A percentile compares a stretch with the other conserved stretches of the same genome.
Evolutionary conservation across 2,329 filamentous ascomycete species (phyloP).

Genomic region (Salinomyces thailandicus): DNA sequence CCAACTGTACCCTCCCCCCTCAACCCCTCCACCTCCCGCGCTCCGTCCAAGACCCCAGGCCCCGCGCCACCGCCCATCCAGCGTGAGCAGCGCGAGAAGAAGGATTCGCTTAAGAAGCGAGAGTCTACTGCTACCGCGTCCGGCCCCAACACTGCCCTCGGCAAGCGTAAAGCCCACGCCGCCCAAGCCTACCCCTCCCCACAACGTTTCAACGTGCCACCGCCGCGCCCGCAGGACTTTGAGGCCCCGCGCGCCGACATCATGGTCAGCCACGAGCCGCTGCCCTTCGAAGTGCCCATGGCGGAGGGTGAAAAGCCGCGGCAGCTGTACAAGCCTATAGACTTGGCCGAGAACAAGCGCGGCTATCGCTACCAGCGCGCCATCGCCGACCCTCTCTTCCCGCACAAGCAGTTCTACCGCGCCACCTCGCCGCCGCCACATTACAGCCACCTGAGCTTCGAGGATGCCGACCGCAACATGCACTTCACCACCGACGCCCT

Average conservation of each 20-base stretch:
- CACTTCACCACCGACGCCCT: constrained; percentile 61
- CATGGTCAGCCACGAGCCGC: constrained; percentile 38
- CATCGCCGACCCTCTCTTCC: constrained; percentile 79
- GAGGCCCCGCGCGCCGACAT: constrained; percentile 39
- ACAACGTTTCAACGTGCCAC: constrained; percentile 41
- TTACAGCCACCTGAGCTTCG: constrained; percentile 76
- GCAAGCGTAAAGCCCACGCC: constrained; percentile 29
- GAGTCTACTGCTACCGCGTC: constrained; percentile 29
- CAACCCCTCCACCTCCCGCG: constrained; percentile 48
- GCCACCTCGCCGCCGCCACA: constrained; percentile 79
- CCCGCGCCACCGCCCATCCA: constrained; percentile 33
- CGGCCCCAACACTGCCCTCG: constrained; percentile 22
- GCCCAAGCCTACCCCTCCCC: constrained; percentile 32
- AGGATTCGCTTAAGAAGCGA: constrained; percentile 42
- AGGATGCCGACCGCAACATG: constrained; percentile 79
- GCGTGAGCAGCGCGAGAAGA: constrained; percentile 43
- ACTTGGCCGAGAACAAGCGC: constrained; percentile 53
- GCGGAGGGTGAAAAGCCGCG: constrained; percentile 31
- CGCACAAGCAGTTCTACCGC: constrained; percentile 78
- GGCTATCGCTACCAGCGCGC: constrained; percentile 83
- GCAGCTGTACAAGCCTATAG: constrained; percentile 39
- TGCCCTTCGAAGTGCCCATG: constrained; percentile 28
- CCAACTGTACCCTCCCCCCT: constrained; percentile 64
- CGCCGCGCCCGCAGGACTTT: constrained; percentile 38
- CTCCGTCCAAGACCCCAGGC: constrained; percentile 23